Percentiles rank a stretch among this genome's conserved stretches.
Conservation (phyloP, 1,284 basidiomycete genomes). For the Austroboletus novae-zelandiae region DNA sequence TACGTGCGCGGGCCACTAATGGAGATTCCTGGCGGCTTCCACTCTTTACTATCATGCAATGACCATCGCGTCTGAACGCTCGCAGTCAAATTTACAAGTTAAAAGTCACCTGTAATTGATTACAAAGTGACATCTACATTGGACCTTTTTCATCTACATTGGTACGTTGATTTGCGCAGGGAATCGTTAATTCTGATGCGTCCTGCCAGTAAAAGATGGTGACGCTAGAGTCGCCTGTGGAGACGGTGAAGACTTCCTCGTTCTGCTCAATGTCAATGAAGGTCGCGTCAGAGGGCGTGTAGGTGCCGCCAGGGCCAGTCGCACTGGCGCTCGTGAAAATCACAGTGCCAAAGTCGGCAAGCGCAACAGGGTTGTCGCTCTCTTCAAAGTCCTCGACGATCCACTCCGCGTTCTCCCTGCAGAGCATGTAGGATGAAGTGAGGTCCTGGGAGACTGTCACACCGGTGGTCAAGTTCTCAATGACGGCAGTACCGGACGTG, state of each 20-base stretch:
- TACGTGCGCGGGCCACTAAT: too few relatives aligned
- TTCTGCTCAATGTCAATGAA: not conserved
- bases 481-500: not conserved
- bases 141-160: too few relatives aligned
- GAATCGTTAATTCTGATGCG: too few relatives aligned
- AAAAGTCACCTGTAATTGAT: too few relatives aligned
- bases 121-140: too few relatives aligned
- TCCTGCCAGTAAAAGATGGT: not conserved
- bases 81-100: too few relatives aligned
- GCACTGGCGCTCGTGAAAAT: not conserved
- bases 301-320: not conserved
- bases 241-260: not conserved
- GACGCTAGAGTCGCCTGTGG: not conserved
- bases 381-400: constrained; percentile 23
- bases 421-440: not conserved
- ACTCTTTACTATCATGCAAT: too few relatives aligned
- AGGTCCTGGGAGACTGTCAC: constrained; percentile 4
- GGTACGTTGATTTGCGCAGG: too few relatives aligned
- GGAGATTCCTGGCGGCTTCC: too few relatives aligned
- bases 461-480: constrained; percentile 18
- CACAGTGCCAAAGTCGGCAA: not conserved
- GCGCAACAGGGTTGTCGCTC: not conserved
- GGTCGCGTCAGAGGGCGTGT: not conserved
- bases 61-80: too few relatives aligned
- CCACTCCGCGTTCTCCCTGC: constrained; percentile 22